Evolutionary conservation across 768 basidiomycete species (phyloP).

Genomic region (Chalciporus chontae): DNA sequence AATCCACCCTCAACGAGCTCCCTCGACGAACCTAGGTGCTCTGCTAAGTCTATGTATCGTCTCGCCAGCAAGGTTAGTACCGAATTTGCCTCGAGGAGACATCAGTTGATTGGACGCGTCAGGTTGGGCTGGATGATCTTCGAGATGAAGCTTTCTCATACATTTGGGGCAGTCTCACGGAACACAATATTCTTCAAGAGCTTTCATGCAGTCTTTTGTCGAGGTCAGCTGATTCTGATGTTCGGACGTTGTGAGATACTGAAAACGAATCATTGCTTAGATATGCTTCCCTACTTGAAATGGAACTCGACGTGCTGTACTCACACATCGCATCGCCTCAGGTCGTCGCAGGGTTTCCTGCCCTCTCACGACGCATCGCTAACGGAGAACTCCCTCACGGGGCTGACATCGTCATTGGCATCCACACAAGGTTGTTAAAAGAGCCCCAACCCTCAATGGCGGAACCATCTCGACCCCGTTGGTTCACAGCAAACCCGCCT

Average conservation of each 20-base stretch:
- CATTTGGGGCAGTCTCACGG: slow-evolving; percentile 17
- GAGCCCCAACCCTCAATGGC: not conserved
- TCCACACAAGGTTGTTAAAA: slow-evolving; percentile 17
- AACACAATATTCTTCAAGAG: slow-evolving; percentile 24
- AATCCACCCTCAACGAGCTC: not conserved
- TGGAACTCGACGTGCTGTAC: slow-evolving; percentile 24
- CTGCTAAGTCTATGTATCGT: slow-evolving; percentile 44
- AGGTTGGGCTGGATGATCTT: slow-evolving; percentile 21
- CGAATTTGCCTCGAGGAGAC: too few species aligned
- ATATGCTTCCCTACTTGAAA: slow-evolving; percentile 15
- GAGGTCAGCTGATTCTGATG: slow-evolving; percentile 3
- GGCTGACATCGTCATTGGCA: slow-evolving; percentile 19
- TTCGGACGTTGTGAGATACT: too few species aligned
- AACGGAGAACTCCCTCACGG: slow-evolving; percentile 20
- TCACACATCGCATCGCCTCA: slow-evolving; percentile 11
- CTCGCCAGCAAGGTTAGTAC: slow-evolving; percentile 36
- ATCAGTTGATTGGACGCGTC: not conserved
- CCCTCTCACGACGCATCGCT: slow-evolving; percentile 14
- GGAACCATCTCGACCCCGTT: too few species aligned
- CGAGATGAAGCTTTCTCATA: slow-evolving; percentile 15
- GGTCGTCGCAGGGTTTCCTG: slow-evolving; percentile 11
- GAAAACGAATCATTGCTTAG: slow-evolving; percentile 1
- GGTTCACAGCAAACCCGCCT: too few species aligned
- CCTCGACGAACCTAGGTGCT: slow-evolving; percentile 24
- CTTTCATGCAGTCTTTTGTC: slow-evolving; percentile 17